A percentile compares a stretch with the other conserved stretches of the same genome.
Evolutionary conservation across 768 basidiomycete genomes (phyloP).

Genomic region (Boletus sp.): DNA sequence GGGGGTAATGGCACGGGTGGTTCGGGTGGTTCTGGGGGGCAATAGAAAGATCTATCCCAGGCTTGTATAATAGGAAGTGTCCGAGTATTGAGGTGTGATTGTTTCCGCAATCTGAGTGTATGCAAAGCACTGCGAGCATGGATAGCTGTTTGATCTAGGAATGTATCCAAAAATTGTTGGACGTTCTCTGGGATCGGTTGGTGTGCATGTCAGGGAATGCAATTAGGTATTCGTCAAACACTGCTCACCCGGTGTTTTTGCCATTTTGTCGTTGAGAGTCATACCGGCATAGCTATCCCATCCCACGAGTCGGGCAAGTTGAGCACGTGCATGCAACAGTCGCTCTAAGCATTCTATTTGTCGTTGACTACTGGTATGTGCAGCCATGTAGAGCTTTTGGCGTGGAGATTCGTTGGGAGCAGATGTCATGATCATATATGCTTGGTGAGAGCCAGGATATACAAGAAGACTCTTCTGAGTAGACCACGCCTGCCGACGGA

Average conservation of each 20-base stretch:
- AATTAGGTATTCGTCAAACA: not conserved
- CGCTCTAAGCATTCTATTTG: slow-evolving; percentile 76
- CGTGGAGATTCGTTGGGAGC: slow-evolving; percentile 84
- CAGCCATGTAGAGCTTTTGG: slow-evolving; percentile 75
- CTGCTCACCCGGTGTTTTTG: slow-evolving; percentile 76
- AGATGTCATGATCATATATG: slow-evolving; percentile 89
- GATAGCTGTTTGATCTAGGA: slow-evolving; percentile 77
- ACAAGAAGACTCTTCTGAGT: slow-evolving; percentile 74
- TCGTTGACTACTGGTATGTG: slow-evolving; percentile 69
- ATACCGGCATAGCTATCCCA: slow-evolving; percentile 84
- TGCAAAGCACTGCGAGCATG: slow-evolving; percentile 72
- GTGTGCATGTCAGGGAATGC: not conserved
- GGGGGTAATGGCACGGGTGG: slow-evolving; percentile 71
- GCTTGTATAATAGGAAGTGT: slow-evolving; percentile 70
- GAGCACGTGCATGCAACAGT: slow-evolving; percentile 71
- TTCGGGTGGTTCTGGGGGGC: slow-evolving; percentile 71
- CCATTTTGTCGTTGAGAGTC: slow-evolving; percentile 94
- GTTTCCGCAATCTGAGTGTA: slow-evolving; percentile 67
- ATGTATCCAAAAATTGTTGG: slow-evolving; percentile 74
- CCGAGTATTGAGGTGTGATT: slow-evolving; percentile 59
- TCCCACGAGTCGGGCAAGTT: slow-evolving; percentile 83
- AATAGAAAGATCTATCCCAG: slow-evolving; percentile 98
- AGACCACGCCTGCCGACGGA: slow-evolving; percentile 72
- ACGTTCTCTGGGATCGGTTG: slow-evolving; percentile 64
- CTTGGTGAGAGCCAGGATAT: slow-evolving; percentile 84